Conservation (phyloP, 306 rosid species). For the Amphicarpaea edgeworthii region DNA sequence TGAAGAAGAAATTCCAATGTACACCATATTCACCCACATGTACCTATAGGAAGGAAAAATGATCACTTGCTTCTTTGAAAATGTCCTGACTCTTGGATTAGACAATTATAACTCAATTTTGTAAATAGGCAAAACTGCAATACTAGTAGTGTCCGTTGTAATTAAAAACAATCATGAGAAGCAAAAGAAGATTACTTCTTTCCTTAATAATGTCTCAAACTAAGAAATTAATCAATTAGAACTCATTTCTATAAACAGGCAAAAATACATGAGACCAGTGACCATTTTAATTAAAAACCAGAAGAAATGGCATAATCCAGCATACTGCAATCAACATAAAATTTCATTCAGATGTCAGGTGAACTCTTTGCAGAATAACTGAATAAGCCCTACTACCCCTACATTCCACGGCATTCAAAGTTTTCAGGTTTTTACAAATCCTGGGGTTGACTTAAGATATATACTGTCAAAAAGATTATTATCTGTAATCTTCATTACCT, state of each 20-base stretch:
- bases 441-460: neutral
- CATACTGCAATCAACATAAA: conserved; percentile 17
- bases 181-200: neutral
- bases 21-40: conserved; percentile 95
- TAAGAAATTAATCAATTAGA: conserved; percentile 20
- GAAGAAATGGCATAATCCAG: neutral
- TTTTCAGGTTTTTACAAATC: neutral
- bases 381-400: neutral
- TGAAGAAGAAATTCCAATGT: conserved; percentile 98
- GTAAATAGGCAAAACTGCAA: neutral
- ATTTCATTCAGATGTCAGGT: neutral
- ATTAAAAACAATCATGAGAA: conserved; percentile 33
- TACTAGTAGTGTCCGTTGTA: neutral
- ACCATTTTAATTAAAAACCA: neutral
- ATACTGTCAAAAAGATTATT: conserved; percentile 31
- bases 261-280: neutral
- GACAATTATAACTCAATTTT: neutral
- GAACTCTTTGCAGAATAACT: neutral
- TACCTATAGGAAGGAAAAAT: conserved; percentile 57
- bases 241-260: neutral
- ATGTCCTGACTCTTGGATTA: conserved; percentile 14
- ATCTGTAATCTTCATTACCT: neutral
- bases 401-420: neutral
- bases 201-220: conserved; percentile 37
- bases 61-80: conserved; percentile 33